Percentiles rank a stretch among this genome's conserved stretches.
Evolutionary conservation across 73 alveolate species (phyloP).

Genomic region (Paraurostyla sp.): DNA sequence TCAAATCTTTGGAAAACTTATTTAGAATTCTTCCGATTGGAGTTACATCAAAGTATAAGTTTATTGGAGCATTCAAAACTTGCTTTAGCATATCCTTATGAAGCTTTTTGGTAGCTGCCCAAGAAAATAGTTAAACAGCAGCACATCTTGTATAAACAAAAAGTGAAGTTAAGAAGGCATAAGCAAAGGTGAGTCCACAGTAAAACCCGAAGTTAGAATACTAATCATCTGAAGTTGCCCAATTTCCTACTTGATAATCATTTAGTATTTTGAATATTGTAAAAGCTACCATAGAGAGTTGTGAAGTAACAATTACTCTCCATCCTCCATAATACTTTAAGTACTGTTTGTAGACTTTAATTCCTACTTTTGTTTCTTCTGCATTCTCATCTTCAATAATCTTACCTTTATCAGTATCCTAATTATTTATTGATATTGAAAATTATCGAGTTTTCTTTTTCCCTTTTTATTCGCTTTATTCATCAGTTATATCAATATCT

Average conservation of each 20-base stretch:
- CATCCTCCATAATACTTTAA: conserved; percentile 51
- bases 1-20: conserved; percentile 82
- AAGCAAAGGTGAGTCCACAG: conserved; percentile 40
- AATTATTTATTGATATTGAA: not conserved
- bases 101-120: conserved; percentile 5
- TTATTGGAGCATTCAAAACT: conserved; percentile 86
- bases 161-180: conserved; percentile 15
- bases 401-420: conserved; percentile 37
- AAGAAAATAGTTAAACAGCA: not conserved
- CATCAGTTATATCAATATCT: not conserved
- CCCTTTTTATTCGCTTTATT: not conserved
- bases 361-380: conserved; percentile 66
- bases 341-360: conserved; percentile 27
- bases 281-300: not conserved
- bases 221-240: conserved; percentile 45
- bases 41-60: conserved; percentile 92
- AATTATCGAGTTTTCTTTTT: not conserved
- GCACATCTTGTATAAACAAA: not conserved
- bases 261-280: not conserved
- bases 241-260: conserved; percentile 42
- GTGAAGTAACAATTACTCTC: not conserved
- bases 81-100: not conserved
- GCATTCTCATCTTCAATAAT: conserved; percentile 72
- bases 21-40: conserved; percentile 93
- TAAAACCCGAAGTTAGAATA: not conserved